phyloP scores from a whole-genome alignment of 2,329 filamentous ascomycete species.

The Cladophialophora psammophila region DNA sequence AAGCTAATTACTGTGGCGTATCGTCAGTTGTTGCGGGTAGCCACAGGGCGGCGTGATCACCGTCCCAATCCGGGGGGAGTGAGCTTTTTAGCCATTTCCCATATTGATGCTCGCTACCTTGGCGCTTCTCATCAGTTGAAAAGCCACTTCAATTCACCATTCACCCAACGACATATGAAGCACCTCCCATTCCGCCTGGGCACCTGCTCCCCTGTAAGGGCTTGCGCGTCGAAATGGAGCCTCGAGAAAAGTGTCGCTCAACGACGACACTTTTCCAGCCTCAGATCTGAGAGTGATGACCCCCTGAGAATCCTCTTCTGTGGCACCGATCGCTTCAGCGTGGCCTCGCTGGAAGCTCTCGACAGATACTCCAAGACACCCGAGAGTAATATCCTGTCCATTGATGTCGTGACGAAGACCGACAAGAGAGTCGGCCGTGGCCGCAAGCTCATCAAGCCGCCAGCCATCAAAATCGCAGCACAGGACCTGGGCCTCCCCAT shows the following conservation, averaged over 20 bases:
- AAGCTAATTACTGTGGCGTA: too few relatives aligned
- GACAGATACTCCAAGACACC: constrained; percentile 64
- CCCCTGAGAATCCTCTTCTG: constrained; percentile 90
- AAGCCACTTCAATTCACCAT: background rate
- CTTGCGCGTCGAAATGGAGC: background rate
- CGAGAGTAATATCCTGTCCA: constrained; percentile 69
- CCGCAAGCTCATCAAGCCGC: constrained; percentile 70
- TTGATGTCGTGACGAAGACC: constrained; percentile 85
- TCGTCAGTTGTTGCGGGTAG: too few relatives aligned
- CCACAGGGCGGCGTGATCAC: too few relatives aligned
- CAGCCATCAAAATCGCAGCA: constrained; percentile 75
- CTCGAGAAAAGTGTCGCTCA: background rate
- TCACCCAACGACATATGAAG: constrained; percentile 19
- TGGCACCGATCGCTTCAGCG: constrained; percentile 91
- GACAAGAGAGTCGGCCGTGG: constrained; percentile 80
- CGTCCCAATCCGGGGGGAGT: too few relatives aligned
- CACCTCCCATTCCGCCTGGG: background rate
- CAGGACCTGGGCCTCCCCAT: constrained; percentile 68
- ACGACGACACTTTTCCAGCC: constrained; percentile 11
- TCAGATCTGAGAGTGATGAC: constrained; percentile 40
- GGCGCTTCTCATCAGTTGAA: too few relatives aligned
- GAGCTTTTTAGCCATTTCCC: too few relatives aligned
- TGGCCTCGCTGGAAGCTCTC: constrained; percentile 75
- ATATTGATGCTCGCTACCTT: too few relatives aligned
- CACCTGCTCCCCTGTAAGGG: background rate